These are phyloP conservation scores for Stagonosporopsis chrysanthemi DNA, from an alignment of 2,329 filamentous ascomycete genomes.

Conservation along the genomic window DNA sequence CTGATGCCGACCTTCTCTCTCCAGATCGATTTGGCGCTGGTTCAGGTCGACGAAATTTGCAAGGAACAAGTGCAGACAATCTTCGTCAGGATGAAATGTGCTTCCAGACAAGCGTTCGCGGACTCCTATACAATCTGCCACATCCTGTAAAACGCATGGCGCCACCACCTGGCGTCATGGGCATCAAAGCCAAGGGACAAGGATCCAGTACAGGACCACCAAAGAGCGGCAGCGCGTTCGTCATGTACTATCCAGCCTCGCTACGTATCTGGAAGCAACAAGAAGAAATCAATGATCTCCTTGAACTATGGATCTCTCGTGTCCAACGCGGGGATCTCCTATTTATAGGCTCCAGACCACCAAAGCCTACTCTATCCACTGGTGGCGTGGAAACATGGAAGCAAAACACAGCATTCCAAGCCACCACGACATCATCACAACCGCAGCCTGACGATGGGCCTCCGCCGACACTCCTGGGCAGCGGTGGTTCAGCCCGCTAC, in stretches of 20 bases:
- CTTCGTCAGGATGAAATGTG: slow-evolving; percentile 92
- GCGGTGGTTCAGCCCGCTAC: slow-evolving; percentile 67
- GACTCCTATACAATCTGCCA: slow-evolving; percentile 84
- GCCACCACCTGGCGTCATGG: slow-evolving; percentile 49
- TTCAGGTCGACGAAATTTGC: slow-evolving; percentile 55
- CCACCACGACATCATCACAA: slow-evolving; percentile 5
- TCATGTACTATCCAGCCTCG: slow-evolving; percentile 91
- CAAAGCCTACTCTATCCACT: slow-evolving; percentile 27
- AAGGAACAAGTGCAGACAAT: slow-evolving; percentile 68
- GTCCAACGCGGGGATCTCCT: slow-evolving; percentile 56
- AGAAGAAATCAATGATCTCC: slow-evolving; percentile 79
- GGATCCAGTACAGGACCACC: slow-evolving; percentile 24
- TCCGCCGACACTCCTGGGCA: slow-evolving; percentile 59
- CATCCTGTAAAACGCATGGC: slow-evolving; percentile 75
- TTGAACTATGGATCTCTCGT: slow-evolving; percentile 73
- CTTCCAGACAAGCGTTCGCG: slow-evolving; percentile 88
- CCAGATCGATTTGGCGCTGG: slow-evolving; percentile 74
- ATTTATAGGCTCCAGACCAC: slow-evolving; percentile 29
- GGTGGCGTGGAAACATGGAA: slow-evolving; percentile 54
- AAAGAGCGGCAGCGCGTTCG: slow-evolving; percentile 69
- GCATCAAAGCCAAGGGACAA: slow-evolving; percentile 42
- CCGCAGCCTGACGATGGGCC: slow-evolving; percentile 22
- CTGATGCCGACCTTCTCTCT: slow-evolving; percentile 84
- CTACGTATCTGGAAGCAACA: slow-evolving; percentile 82
- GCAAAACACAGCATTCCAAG: slow-evolving; percentile 29